phyloP scores from a whole-genome alignment of 257 asterid genomes.

The Plantago elongata region DNA sequence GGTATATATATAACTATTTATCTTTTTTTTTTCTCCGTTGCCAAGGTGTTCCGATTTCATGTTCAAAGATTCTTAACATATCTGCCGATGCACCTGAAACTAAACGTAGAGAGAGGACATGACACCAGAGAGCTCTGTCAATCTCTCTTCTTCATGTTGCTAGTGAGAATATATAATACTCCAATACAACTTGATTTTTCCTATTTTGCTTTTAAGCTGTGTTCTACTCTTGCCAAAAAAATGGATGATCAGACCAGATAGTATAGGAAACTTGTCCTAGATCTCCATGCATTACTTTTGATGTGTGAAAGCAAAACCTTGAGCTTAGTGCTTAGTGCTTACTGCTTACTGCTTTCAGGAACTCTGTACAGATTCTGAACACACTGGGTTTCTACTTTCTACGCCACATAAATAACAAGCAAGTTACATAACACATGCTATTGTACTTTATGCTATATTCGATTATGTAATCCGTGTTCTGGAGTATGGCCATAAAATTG shows the following conservation, averaged over 20 bases:
- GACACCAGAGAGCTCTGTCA: not conserved
- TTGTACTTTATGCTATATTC: not conserved
- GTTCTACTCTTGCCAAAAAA: too few relatives aligned
- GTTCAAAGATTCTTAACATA: not conserved
- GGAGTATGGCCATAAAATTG: too few relatives aligned
- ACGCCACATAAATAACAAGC: too few relatives aligned
- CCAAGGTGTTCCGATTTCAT: not conserved
- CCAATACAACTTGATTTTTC: not conserved
- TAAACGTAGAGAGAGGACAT: not conserved
- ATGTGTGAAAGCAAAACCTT: too few relatives aligned
- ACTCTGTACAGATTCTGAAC: not conserved
- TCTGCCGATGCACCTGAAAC: not conserved
- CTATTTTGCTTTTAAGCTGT: not conserved
- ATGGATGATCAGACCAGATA: too few relatives aligned
- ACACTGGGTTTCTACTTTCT: too few relatives aligned
- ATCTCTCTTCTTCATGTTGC: not conserved
- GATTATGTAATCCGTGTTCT: not conserved
- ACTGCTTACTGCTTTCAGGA: not conserved
- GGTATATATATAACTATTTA: constrained; percentile 31
- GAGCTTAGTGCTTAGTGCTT: not conserved
- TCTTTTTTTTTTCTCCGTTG: not conserved
- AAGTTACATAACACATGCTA: too few relatives aligned
- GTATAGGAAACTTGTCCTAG: too few relatives aligned
- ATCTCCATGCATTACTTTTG: too few relatives aligned
- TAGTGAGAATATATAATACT: not conserved